Evolutionary conservation across 1,139 yeast species (phyloP), one percentile per base, ranked within the genome.

Genomic region (Pichia sp.): DNA sequence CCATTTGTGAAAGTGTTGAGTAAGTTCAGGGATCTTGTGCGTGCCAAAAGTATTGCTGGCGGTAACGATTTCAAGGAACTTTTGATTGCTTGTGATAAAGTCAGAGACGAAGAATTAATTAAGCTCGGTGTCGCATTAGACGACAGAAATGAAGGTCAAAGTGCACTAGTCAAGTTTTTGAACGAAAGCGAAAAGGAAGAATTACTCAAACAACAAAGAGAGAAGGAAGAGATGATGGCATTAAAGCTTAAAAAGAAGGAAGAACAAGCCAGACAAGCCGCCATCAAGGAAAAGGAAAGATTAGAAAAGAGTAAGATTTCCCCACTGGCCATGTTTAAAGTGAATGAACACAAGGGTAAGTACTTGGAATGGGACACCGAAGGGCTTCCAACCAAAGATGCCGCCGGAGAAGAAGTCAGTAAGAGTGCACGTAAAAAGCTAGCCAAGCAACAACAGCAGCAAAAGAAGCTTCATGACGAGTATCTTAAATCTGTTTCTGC

Each of bases 371-470:
- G 94, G 85, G 97, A 92, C 59, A 90, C 74, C 32, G 66, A 72
- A 36, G 99, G 99, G 1, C 49, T 92, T 28, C 99, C 99, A 16
- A 71, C 79, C 1, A 81, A 79, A 59, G 88, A 82, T 52, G 72
- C 66, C 38, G 78, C 77, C 16, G 98, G 97, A 8, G 87, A 81
- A 56, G 95, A 88, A 47, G 73, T 90, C n/a, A 75, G 95, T 43
- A 92, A 92, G 68, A 85, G 95, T 61, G 79, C 81, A 70, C 71
- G 71, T 50, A 92, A 92, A 74, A 90, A 90, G 66, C 70, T 90
- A 53, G 65, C 70, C 49, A 92, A 92, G 66, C 84, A 75, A 59
- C 79, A 77, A 64, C 86, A 81, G 47, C 81, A 75, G 46, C 99
- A 92, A 64, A 81, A 79, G 60, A 88, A 88, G 68, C 72, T 90